Percentiles rank a stretch among this genome's conserved stretches.
Conservation (phyloP, 2,329 filamentous ascomycete species). For the Monosporascus sp. region DNA sequence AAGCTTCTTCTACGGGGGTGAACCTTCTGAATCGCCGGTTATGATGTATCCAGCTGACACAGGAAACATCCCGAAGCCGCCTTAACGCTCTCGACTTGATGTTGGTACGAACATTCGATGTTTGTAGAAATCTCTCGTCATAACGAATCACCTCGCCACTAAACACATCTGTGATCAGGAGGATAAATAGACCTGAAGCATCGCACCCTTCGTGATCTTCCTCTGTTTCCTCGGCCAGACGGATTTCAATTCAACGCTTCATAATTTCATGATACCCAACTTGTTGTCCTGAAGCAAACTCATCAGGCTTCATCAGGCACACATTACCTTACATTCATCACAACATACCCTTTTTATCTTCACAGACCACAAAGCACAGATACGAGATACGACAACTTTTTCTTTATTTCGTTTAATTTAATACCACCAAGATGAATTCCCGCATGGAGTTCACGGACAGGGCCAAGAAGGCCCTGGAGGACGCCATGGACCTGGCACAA, state of each 20-base stretch:
- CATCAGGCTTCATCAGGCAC: slow-evolving; percentile 3
- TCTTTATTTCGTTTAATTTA: background rate
- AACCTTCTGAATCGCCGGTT: background rate
- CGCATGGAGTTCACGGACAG: slow-evolving; percentile 91
- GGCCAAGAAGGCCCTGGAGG: slow-evolving; percentile 82
- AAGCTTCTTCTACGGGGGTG: background rate
- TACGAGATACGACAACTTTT: slow-evolving; percentile 12
- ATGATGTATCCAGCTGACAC: background rate
- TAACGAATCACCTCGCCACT: background rate
- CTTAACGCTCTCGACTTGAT: background rate
- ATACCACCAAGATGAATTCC: slow-evolving; percentile 54
- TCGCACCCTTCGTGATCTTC: background rate
- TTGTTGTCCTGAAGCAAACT: slow-evolving; percentile 1
- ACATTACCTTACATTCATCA: slow-evolving; percentile 6
- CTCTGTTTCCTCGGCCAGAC: background rate
- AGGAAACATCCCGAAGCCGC: background rate
- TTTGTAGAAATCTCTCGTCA: background rate
- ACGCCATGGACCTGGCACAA: slow-evolving; percentile 81
- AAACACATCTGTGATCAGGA: background rate
- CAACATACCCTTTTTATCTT: slow-evolving; percentile 4
- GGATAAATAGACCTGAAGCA: background rate
- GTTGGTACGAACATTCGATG: background rate
- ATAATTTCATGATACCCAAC: background rate
- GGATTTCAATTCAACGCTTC: background rate
- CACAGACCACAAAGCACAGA: slow-evolving; percentile 6